Percentiles rank a stretch among this genome's conserved stretches.
Conservation (phyloP, 495 filamentous ascomycete species). For the Rhizodiscina lignyota region DNA sequence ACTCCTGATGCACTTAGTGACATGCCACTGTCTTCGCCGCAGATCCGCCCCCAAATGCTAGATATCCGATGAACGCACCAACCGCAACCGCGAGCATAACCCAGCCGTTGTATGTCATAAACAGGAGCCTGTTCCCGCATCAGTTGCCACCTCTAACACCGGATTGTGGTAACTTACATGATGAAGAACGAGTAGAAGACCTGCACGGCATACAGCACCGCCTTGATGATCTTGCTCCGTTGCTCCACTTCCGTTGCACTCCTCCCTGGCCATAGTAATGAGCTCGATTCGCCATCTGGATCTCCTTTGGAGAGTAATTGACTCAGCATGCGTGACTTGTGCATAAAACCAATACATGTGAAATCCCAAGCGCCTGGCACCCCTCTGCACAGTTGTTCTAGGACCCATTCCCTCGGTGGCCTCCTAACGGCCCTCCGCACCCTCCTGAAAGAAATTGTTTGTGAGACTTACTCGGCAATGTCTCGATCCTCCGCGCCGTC, state of each 20-base stretch:
- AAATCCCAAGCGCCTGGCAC: too few relatives aligned
- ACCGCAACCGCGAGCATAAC: conserved; percentile 86
- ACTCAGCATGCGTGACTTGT: neutral
- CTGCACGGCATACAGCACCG: conserved; percentile 75
- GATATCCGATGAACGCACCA: conserved; percentile 77
- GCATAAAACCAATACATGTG: too few relatives aligned
- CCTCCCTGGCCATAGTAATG: conserved; percentile 53
- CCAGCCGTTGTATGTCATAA: conserved; percentile 99
- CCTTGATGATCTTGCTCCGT: conserved; percentile 54
- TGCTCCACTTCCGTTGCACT: conserved; percentile 29
- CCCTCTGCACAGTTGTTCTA: too few relatives aligned
- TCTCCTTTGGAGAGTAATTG: neutral
- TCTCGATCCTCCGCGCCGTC: neutral
- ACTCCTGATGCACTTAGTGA: conserved; percentile 43
- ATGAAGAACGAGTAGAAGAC: conserved; percentile 99
- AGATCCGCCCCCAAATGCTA: conserved; percentile 51
- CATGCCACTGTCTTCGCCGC: conserved; percentile 76
- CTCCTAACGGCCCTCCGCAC: too few relatives aligned
- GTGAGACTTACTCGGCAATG: neutral
- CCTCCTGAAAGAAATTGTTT: too few relatives aligned
- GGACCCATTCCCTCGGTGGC: too few relatives aligned
- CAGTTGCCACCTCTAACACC: neutral
- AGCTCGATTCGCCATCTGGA: conserved; percentile 36
- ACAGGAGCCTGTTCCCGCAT: conserved; percentile 54
- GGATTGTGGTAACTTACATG: conserved; percentile 51